Conservation (phyloP, 1,284 basidiomycete species). For the Malassezia pachydermatis region DNA sequence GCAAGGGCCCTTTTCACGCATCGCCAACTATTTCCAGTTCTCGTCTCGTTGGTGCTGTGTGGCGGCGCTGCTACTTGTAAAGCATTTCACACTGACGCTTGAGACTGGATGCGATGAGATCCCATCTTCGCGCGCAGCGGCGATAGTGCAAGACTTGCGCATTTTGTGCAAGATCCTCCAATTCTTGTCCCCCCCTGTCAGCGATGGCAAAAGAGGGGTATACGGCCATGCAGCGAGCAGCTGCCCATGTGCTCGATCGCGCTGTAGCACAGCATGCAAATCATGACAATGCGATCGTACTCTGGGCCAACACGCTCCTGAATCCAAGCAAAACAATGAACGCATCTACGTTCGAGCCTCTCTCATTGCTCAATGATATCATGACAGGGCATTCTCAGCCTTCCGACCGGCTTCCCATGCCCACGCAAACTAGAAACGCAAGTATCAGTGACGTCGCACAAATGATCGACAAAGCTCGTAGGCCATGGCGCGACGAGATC, state of each 20-base stretch:
- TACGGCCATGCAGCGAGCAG: neutral
- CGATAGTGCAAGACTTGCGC: neutral
- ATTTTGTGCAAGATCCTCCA: neutral
- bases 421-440: neutral
- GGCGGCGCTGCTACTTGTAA: neutral
- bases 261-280: neutral
- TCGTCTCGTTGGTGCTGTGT: neutral
- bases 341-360: neutral
- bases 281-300: neutral
- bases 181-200: neutral
- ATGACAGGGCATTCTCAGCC: neutral
- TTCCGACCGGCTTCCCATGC: neutral
- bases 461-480: neutral
- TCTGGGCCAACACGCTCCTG: neutral
- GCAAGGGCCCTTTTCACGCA: neutral
- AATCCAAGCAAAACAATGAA: neutral
- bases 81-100: neutral
- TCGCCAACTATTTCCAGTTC: constrained; percentile 3
- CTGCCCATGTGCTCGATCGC: neutral
- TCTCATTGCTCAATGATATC: neutral
- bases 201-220: neutral
- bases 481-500: neutral
- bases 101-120: neutral
- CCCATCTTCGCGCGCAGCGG: neutral
- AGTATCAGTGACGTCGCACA: neutral